Evolutionary conservation across 2,329 filamentous ascomycete species (phyloP).

Genomic region (Lasiodiplodia sp.): DNA sequence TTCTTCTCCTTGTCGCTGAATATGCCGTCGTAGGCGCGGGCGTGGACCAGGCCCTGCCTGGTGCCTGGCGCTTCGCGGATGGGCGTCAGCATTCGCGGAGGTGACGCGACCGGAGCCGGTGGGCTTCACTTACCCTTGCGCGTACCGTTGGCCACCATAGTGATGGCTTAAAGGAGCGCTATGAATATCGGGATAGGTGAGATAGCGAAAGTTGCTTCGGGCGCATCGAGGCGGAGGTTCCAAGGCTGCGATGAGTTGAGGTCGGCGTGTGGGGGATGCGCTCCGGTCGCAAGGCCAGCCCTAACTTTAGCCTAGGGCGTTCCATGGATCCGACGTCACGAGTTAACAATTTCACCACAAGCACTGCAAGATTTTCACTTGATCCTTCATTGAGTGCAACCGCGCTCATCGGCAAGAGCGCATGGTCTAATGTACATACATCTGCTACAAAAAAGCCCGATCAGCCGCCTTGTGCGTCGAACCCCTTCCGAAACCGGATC

Average conservation of each 20-base stretch:
- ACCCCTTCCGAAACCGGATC: neutral
- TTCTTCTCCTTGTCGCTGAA: conserved; percentile 52
- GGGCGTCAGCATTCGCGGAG: neutral
- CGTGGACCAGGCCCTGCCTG: conserved; percentile 40
- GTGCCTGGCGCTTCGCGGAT: conserved; percentile 32
- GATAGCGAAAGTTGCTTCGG: conserved; percentile 19
- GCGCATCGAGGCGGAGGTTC: conserved; percentile 22
- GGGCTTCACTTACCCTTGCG: conserved; percentile 42
- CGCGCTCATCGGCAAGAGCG: neutral
- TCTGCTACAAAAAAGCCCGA: neutral
- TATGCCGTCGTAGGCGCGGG: conserved; percentile 41
- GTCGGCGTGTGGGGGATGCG: conserved; percentile 23
- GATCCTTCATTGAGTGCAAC: conserved; percentile 12
- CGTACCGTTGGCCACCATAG: conserved; percentile 46
- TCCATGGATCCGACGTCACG: conserved; percentile 11
- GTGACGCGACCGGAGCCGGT: conserved; percentile 23
- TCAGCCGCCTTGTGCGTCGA: neutral
- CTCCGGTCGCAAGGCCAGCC: conserved; percentile 20
- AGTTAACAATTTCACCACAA: too few species aligned
- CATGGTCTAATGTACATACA: conserved; percentile 15
- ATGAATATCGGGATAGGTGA: conserved; percentile 20
- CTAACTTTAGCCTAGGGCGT: conserved; percentile 10
- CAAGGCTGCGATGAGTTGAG: conserved; percentile 11
- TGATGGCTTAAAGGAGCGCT: conserved; percentile 8
- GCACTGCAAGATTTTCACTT: too few species aligned